Percentiles rank a stretch among this genome's conserved stretches.
Conservation (phyloP, 192 early-diverging fungal genomes). For the Coemansia sp. region DNA sequence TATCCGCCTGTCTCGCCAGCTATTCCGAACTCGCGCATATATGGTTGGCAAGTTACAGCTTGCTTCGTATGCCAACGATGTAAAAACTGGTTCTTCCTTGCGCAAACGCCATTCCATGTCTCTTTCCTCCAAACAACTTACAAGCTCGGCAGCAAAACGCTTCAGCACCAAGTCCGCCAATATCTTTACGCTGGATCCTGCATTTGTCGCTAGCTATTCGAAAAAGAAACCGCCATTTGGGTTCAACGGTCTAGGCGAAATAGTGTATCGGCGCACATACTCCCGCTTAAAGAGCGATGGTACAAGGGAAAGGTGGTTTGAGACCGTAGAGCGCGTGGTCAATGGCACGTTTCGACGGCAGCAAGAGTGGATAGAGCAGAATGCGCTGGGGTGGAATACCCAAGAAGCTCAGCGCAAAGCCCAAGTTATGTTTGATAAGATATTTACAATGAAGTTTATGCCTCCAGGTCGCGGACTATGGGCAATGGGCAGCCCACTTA, state of each 20-base stretch:
- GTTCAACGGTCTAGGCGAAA: conserved; percentile 54
- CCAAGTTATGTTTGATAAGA: conserved; percentile 53
- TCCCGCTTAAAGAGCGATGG: conserved; percentile 39
- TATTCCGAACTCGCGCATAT: background rate
- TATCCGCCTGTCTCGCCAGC: background rate
- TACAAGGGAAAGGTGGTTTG: conserved; percentile 43
- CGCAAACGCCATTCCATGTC: too few species aligned
- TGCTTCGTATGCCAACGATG: too few species aligned
- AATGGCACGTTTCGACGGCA: conserved; percentile 56
- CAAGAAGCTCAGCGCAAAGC: conserved; percentile 39
- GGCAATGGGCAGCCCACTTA: conserved; percentile 55
- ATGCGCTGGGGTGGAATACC: conserved; percentile 39
- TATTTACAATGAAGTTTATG: conserved; percentile 55
- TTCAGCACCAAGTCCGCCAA: too few species aligned
- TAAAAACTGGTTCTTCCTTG: too few species aligned
- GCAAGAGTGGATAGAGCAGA: conserved; percentile 31
- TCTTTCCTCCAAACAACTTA: too few species aligned
- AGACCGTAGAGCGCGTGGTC: conserved; percentile 53
- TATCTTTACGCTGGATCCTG: background rate
- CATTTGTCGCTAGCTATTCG: conserved; percentile 8
- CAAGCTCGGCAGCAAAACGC: too few species aligned
- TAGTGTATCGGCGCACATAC: conserved; percentile 54
- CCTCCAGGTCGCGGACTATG: conserved; percentile 55
- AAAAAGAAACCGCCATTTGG: conserved; percentile 40
- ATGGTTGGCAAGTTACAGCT: too few species aligned